Evolutionary conservation across 768 basidiomycete genomes (phyloP).

Genomic region (Myochromella boudieri): DNA sequence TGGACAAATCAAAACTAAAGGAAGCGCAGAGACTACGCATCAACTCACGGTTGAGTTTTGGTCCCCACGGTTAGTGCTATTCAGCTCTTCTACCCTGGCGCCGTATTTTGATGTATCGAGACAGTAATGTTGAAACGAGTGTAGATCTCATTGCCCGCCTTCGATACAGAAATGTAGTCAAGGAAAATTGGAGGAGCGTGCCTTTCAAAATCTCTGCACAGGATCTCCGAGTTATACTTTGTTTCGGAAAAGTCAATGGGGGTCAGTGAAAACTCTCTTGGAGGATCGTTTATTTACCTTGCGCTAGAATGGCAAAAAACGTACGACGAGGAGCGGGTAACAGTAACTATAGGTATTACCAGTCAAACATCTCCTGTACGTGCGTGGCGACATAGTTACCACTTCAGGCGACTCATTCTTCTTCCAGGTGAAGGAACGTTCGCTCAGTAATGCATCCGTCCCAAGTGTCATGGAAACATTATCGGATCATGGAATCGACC

Average conservation of each 20-base stretch:
- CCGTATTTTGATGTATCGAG: not conserved
- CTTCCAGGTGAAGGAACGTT: no score
- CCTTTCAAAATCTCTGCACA: not conserved
- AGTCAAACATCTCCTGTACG: conserved; percentile 4
- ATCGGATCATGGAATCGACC: not conserved
- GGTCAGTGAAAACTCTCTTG: not conserved
- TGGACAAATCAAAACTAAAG: conserved; percentile 1
- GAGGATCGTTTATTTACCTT: not conserved
- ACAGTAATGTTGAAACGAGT: not conserved
- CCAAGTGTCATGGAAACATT: not conserved
- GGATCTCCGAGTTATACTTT: not conserved
- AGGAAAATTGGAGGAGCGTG: not conserved
- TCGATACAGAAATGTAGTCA: conserved; percentile 2
- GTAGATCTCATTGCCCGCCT: conserved; percentile 5
- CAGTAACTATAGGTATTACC: conserved; percentile 2
- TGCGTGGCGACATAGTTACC: not conserved
- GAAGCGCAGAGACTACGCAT: not conserved
- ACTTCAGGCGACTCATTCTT: not conserved
- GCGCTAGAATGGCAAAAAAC: conserved; percentile 14
- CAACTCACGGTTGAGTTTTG: conserved; percentile 1
- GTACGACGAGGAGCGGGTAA: not conserved
- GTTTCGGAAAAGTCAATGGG: not conserved
- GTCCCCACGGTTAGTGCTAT: conserved; percentile 6
- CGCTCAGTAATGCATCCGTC: no score
- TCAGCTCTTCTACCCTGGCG: not conserved